Conservation (phyloP, 2,329 filamentous ascomycete genomes). For the Arthrocladium fulminans region DNA sequence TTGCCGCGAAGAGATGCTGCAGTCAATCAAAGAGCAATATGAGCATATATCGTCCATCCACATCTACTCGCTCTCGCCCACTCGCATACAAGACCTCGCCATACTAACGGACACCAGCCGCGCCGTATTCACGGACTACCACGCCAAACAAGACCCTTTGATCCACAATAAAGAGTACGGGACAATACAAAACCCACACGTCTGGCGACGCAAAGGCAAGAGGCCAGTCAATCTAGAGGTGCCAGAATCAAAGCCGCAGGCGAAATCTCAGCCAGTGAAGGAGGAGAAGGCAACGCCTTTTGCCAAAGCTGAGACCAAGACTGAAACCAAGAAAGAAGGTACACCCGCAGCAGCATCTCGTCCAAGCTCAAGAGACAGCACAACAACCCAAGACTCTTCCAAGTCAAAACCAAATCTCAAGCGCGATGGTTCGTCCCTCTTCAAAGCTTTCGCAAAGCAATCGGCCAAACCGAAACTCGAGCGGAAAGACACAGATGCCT, state of each 20-base stretch:
- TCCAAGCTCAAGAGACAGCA: constrained; percentile 21
- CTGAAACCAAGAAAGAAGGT: constrained; percentile 9
- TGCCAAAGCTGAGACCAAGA: background rate
- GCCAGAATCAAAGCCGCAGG: constrained; percentile 13
- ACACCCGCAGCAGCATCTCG: constrained; percentile 22
- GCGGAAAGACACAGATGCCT: constrained; percentile 10
- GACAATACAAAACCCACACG: constrained; percentile 63
- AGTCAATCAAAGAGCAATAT: constrained; percentile 61
- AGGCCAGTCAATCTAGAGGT: constrained; percentile 25
- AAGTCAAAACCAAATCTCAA: constrained; percentile 25
- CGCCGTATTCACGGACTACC: constrained; percentile 47
- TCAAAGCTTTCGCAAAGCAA: constrained; percentile 23
- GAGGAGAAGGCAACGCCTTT: constrained; percentile 18
- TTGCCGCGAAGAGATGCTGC: constrained; percentile 61
- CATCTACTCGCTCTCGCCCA: constrained; percentile 73
- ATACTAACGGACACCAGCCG: constrained; percentile 61
- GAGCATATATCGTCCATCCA: constrained; percentile 70
- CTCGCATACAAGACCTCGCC: constrained; percentile 62
- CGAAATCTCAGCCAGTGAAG: constrained; percentile 23
- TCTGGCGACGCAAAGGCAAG: constrained; percentile 44
- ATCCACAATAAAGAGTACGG: constrained; percentile 57
- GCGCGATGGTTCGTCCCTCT: constrained; percentile 21
- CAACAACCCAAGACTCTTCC: constrained; percentile 28
- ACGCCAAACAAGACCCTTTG: constrained; percentile 50
- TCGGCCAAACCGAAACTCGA: constrained; percentile 14